A percentile compares a stretch with the other conserved stretches of the same genome.
Evolutionary conservation across 2,329 filamentous ascomycete genomes (phyloP).

Genomic region (Cladosporium sp.): DNA sequence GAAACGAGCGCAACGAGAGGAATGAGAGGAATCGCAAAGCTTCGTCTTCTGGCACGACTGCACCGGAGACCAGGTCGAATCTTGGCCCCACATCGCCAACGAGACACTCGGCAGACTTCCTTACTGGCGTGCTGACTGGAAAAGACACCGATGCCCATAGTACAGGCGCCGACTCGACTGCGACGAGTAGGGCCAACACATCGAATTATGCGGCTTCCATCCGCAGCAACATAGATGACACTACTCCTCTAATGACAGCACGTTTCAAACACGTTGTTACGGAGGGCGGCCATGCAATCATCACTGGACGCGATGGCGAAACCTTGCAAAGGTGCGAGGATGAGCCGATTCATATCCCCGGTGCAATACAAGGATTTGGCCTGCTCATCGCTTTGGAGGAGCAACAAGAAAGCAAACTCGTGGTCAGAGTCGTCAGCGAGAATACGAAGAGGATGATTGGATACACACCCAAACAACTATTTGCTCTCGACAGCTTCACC

Average conservation of each 20-base stretch:
- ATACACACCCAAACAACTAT: slow-evolving; percentile 74
- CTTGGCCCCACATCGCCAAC: not conserved
- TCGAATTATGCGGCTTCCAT: slow-evolving; percentile 31
- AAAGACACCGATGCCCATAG: slow-evolving; percentile 21
- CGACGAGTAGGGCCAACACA: slow-evolving; percentile 21
- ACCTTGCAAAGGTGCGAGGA: slow-evolving; percentile 81
- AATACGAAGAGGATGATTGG: slow-evolving; percentile 76
- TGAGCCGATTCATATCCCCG: slow-evolving; percentile 85
- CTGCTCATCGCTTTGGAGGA: slow-evolving; percentile 73
- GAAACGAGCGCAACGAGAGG: not conserved
- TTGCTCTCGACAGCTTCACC: slow-evolving; percentile 72
- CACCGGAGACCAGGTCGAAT: not conserved
- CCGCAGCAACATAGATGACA: slow-evolving; percentile 43
- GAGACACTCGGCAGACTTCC: slow-evolving; percentile 1
- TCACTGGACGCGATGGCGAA: slow-evolving; percentile 73
- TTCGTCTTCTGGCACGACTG: not conserved
- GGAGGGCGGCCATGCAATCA: slow-evolving; percentile 75
- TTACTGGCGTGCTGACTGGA: slow-evolving; percentile 23
- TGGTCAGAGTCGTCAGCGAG: slow-evolving; percentile 75
- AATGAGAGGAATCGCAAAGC: not conserved
- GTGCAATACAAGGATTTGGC: slow-evolving; percentile 78
- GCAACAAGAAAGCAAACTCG: slow-evolving; percentile 64
- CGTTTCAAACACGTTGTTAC: slow-evolving; percentile 79
- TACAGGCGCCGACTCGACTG: slow-evolving; percentile 19
- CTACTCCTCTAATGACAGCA: slow-evolving; percentile 60